Evolutionary conservation across 2,329 filamentous ascomycete species (phyloP).

Genomic region (Ambrosiella cleistominuta): DNA sequence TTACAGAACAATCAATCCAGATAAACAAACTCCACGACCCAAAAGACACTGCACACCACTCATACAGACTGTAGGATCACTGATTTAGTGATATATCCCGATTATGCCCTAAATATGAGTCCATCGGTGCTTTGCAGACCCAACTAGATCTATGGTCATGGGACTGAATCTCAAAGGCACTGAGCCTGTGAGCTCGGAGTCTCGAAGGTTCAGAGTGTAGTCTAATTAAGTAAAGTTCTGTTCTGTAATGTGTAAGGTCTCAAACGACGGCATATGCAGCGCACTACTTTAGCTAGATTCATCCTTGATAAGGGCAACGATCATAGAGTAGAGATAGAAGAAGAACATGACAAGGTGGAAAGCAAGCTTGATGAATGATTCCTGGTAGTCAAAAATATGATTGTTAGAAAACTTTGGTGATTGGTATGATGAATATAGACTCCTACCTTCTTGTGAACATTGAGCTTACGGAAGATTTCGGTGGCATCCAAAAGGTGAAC

Average conservation of each 20-base stretch:
- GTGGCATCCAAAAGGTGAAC: constrained; percentile 93
- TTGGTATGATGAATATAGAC: background rate
- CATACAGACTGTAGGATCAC: too few relatives aligned
- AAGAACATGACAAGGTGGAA: constrained; percentile 99
- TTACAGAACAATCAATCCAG: background rate
- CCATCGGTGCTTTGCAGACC: too few relatives aligned
- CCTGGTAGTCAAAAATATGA: constrained; percentile 31
- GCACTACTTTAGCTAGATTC: constrained; percentile 53
- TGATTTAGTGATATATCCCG: too few relatives aligned
- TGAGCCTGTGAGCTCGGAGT: too few relatives aligned
- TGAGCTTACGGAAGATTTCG: constrained; percentile 97
- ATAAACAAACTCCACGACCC: background rate
- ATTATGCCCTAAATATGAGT: too few relatives aligned
- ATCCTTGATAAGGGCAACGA: constrained; percentile 89
- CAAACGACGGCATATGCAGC: background rate
- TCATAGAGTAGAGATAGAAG: constrained; percentile 99
- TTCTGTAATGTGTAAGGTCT: too few relatives aligned
- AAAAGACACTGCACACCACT: too few relatives aligned
- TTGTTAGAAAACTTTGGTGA: background rate
- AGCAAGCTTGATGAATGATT: constrained; percentile 97
- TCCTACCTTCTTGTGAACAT: constrained; percentile 89
- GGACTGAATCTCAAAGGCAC: too few relatives aligned
- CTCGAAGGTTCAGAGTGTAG: too few relatives aligned
- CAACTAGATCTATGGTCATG: too few relatives aligned
- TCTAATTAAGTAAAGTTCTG: too few relatives aligned